A percentile compares a stretch with the other conserved stretches of the same genome.
Conservation (phyloP, 2,329 filamentous ascomycete species). For the Neonectria magnoliae region DNA sequence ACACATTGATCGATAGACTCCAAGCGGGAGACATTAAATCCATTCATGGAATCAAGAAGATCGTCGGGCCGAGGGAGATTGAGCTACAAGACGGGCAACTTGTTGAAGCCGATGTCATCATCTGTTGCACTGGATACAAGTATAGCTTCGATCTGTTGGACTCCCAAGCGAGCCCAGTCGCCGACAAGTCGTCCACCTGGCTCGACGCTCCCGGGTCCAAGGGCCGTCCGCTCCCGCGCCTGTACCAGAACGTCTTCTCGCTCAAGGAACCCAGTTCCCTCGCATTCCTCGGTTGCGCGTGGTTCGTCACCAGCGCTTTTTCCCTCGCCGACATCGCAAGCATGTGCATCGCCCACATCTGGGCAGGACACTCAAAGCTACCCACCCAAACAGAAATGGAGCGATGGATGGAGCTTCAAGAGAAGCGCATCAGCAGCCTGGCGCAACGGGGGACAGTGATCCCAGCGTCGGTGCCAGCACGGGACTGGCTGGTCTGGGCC, state of each 20-base stretch:
- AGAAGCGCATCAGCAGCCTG: conserved; percentile 30
- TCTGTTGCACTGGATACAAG: conserved; percentile 52
- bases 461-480: conserved; percentile 33
- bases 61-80: conserved; percentile 39
- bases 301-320: conserved; percentile 39
- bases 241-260: conserved; percentile 58
- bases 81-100: conserved; percentile 45
- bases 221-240: conserved; percentile 43
- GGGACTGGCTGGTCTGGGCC: conserved; percentile 40
- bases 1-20: conserved; percentile 47
- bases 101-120: conserved; percentile 47
- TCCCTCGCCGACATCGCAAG: conserved; percentile 39
- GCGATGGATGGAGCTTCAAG: conserved; percentile 34
- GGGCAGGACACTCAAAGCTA: conserved; percentile 40
- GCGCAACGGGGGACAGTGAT: conserved; percentile 37
- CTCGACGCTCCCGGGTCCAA: conserved; percentile 35
- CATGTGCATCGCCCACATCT: conserved; percentile 48
- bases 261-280: conserved; percentile 53
- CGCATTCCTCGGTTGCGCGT: conserved; percentile 46
- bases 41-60: conserved; percentile 41
- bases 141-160: conserved; percentile 45
- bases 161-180: conserved; percentile 25
- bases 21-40: conserved; percentile 49
- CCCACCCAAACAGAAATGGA: conserved; percentile 49
- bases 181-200: conserved; percentile 28